A percentile compares a stretch with the other conserved stretches of the same genome.
These are phyloP conservation scores for Elsinoe fawcettii DNA, from an alignment of 2,329 filamentous ascomycete species.

Conservation along the genomic window DNA sequence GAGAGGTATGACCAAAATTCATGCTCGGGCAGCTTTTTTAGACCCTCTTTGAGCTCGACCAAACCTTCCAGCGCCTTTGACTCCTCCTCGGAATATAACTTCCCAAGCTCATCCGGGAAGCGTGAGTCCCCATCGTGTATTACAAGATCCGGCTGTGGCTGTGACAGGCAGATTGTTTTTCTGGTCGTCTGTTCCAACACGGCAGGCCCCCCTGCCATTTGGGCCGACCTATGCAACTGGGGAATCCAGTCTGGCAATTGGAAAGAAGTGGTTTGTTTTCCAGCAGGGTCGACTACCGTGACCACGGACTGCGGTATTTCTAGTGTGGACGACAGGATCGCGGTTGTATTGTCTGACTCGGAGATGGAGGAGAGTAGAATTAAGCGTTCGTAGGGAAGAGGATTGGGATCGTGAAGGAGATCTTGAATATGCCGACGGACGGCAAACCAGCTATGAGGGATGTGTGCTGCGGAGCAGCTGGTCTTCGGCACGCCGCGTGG, in stretches of 20 bases:
- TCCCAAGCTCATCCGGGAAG: slow-evolving; percentile 33
- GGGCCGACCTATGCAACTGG: slow-evolving; percentile 7
- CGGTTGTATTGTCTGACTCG: not conserved
- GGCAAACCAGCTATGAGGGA: not conserved
- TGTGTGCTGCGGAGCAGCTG: slow-evolving; percentile 2
- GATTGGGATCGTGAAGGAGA: not conserved
- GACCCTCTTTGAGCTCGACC: slow-evolving; percentile 49
- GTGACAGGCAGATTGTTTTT: slow-evolving; percentile 13
- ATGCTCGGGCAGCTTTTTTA: slow-evolving; percentile 48
- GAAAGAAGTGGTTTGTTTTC: slow-evolving; percentile 4
- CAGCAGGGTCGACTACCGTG: not conserved
- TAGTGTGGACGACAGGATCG: not conserved
- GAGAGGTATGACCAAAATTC: slow-evolving; percentile 59
- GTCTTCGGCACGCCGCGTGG: slow-evolving; percentile 5
- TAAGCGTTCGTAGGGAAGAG: not conserved
- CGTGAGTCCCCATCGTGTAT: slow-evolving; percentile 37
- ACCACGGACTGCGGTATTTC: not conserved
- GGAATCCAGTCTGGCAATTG: slow-evolving; percentile 6
- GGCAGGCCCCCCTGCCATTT: slow-evolving; percentile 9
- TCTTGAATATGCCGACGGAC: not conserved
- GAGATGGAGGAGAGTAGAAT: not conserved
- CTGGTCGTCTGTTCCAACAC: slow-evolving; percentile 12
- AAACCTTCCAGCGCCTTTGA: slow-evolving; percentile 55
- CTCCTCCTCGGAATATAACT: slow-evolving; percentile 39
- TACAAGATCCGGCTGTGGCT: slow-evolving; percentile 23